Percentiles rank a stretch among this genome's conserved stretches.
These are phyloP conservation scores for Aspergillus brunneoviolaceus DNA, from an alignment of 2,329 filamentous ascomycete species.

Conservation along the genomic window DNA sequence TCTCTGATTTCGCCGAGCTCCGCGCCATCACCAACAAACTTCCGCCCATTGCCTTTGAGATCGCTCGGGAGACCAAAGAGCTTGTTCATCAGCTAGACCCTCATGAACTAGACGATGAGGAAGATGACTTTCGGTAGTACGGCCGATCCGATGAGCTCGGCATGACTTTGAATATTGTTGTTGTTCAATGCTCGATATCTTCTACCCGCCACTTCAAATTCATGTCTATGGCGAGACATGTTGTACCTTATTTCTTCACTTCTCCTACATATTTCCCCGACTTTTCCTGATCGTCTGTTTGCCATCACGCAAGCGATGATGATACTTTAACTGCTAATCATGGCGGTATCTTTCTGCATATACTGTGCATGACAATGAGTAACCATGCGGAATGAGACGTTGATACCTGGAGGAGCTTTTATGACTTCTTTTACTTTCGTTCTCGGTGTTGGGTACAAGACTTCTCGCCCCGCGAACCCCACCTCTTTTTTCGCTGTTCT, in stretches of 20 bases:
- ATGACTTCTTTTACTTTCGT: slow-evolving; percentile 15
- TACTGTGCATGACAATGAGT: slow-evolving; percentile 28
- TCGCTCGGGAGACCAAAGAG: slow-evolving; percentile 79
- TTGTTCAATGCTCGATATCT: neutral
- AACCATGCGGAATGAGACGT: slow-evolving; percentile 27
- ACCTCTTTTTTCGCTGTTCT: slow-evolving; percentile 4
- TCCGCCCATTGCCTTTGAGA: slow-evolving; percentile 82
- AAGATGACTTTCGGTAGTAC: slow-evolving; percentile 42
- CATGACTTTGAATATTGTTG: slow-evolving; percentile 2
- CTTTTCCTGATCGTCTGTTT: neutral
- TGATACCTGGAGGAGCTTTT: slow-evolving; percentile 22
- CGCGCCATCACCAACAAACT: slow-evolving; percentile 66
- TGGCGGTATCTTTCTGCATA: slow-evolving; percentile 11
- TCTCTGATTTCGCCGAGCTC: slow-evolving; percentile 53
- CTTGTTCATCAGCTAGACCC: slow-evolving; percentile 55
- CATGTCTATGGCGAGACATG: neutral
- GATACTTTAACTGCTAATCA: neutral
- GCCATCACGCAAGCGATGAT: neutral
- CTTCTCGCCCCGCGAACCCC: neutral
- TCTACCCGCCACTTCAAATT: neutral
- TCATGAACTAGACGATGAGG: slow-evolving; percentile 35
- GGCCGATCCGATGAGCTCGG: neutral
- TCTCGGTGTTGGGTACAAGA: slow-evolving; percentile 10
- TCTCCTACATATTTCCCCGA: slow-evolving; percentile 6
- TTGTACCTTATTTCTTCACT: slow-evolving; percentile 8